These are phyloP conservation scores for Laburnicola sp. DNA, from an alignment of 2,329 filamentous ascomycete genomes.

Conservation along the genomic window DNA sequence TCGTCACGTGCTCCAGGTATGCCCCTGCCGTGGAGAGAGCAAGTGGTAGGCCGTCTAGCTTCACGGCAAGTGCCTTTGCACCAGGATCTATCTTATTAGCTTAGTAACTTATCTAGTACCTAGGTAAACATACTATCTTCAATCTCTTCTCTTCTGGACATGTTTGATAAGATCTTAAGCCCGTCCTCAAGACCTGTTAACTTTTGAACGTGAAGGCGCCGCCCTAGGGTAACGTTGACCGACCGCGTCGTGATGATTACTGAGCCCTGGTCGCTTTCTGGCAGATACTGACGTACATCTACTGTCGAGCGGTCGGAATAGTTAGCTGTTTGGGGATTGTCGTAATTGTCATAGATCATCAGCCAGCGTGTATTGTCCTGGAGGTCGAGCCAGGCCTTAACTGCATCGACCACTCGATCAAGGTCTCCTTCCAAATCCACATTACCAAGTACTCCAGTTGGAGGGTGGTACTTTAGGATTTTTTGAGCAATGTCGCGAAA, in stretches of 20 bases:
- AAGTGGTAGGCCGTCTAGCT: conserved; percentile 23
- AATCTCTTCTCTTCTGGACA: conserved; percentile 14
- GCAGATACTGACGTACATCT: conserved; percentile 35
- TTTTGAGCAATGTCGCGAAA: conserved; percentile 33
- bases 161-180: conserved; percentile 20
- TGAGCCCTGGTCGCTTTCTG: conserved; percentile 16
- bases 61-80: conserved; percentile 24
- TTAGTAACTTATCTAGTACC: conserved; percentile 6
- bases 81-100: conserved; percentile 31
- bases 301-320: conserved; percentile 19
- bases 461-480: conserved; percentile 35
- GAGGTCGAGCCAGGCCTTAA: conserved; percentile 46
- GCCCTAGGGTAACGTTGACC: conserved; percentile 14
- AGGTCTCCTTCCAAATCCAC: conserved; percentile 27
- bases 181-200: conserved; percentile 14
- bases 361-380: conserved; percentile 47
- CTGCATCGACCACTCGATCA: conserved; percentile 33
- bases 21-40: conserved; percentile 20
- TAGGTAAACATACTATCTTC: conserved; percentile 12
- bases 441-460: conserved; percentile 22
- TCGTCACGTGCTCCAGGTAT: conserved; percentile 21
- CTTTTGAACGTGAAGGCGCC: conserved; percentile 16
- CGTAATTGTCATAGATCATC: conserved; percentile 49
- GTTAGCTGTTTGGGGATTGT: conserved; percentile 41
- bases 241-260: conserved; percentile 20